A percentile compares a stretch with the other conserved stretches of the same genome.
phyloP scores from a whole-genome alignment of 2,329 filamentous ascomycete species.

The Alternaria panax region DNA sequence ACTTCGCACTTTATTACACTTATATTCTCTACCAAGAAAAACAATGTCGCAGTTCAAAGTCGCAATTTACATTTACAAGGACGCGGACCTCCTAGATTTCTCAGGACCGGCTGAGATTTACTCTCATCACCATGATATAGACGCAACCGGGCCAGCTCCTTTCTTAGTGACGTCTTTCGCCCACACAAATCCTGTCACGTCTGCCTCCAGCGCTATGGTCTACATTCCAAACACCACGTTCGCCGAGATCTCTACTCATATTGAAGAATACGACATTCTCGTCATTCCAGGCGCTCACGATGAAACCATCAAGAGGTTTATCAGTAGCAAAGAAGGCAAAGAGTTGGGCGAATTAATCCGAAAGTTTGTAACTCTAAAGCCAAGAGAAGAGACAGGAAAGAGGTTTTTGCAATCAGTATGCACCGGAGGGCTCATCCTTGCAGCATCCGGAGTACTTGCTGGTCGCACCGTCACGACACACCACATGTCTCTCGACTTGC shows the following conservation, averaged over 20 bases:
- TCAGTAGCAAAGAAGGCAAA: constrained; percentile 28
- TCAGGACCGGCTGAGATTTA: constrained; percentile 51
- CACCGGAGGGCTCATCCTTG: constrained; percentile 50
- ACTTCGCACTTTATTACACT: background rate
- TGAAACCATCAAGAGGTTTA: constrained; percentile 33
- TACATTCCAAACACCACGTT: constrained; percentile 44
- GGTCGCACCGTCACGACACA: constrained; percentile 51
- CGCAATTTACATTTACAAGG: constrained; percentile 50
- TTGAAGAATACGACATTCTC: constrained; percentile 50
- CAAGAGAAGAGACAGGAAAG: constrained; percentile 30
- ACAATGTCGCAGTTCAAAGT: constrained; percentile 40
- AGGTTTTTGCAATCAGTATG: constrained; percentile 52
- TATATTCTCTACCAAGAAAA: background rate
- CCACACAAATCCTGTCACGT: constrained; percentile 30
- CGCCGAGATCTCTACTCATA: constrained; percentile 30
- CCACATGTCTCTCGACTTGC: constrained; percentile 39
- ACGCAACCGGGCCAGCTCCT: constrained; percentile 29
- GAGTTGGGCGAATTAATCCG: constrained; percentile 28
- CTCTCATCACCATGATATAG: constrained; percentile 31
- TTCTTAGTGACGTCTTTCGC: constrained; percentile 50
- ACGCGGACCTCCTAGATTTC: constrained; percentile 54
- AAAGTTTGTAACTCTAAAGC: constrained; percentile 31
- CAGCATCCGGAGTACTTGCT: constrained; percentile 47
- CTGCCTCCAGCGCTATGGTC: constrained; percentile 34
- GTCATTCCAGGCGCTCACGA: constrained; percentile 49